Conservation (phyloP, 2,329 filamentous ascomycete species). For the Rhynchosporium agropyri region DNA sequence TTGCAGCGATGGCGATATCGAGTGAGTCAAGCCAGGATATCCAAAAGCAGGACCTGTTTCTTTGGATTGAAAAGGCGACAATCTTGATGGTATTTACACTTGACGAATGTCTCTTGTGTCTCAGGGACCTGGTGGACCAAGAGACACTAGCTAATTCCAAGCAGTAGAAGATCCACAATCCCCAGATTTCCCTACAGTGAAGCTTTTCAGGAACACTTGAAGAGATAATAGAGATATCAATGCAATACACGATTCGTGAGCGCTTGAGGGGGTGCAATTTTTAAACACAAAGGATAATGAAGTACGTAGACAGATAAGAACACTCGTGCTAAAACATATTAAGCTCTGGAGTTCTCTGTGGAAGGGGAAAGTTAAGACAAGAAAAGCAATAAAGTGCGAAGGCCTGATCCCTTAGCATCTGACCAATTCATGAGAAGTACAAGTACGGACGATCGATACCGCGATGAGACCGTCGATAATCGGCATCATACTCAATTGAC, state of each 20-base stretch:
- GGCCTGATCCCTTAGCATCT: background rate
- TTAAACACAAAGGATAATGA: background rate
- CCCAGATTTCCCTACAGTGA: background rate
- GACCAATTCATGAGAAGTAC: background rate
- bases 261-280: conserved; percentile 2
- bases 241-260: background rate
- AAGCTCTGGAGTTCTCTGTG: background rate
- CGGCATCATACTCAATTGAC: background rate
- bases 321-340: background rate
- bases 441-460: background rate
- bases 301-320: background rate
- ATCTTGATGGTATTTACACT: background rate
- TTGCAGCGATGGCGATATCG: too few relatives aligned
- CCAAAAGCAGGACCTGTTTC: too few relatives aligned
- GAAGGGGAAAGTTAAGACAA: background rate
- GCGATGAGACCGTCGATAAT: background rate
- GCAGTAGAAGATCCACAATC: conserved; percentile 10
- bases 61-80: too few relatives aligned
- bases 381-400: conserved; percentile 8
- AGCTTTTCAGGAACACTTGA: conserved; percentile 3
- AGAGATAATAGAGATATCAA: background rate
- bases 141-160: conserved; percentile 7
- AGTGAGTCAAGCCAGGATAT: too few relatives aligned
- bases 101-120: background rate
- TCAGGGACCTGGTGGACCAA: background rate